phyloP scores from a whole-genome alignment of 768 basidiomycete genomes.

The Amylocystis lapponica region DNA sequence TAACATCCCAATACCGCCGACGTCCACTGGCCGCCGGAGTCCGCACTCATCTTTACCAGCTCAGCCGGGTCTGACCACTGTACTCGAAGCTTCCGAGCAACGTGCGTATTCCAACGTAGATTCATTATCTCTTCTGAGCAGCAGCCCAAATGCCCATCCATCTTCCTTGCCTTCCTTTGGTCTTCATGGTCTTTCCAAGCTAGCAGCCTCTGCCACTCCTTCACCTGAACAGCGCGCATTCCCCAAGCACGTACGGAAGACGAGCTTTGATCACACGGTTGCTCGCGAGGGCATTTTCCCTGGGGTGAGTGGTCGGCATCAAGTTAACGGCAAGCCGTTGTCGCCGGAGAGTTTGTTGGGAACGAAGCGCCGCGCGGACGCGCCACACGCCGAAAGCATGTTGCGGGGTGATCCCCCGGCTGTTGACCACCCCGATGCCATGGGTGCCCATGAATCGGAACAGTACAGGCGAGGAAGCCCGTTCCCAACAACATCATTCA shows the following conservation, averaged over 20 bases:
- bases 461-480: slow-evolving; percentile 30
- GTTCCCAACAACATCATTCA: slow-evolving; percentile 67
- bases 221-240: slow-evolving; percentile 48
- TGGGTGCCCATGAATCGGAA: slow-evolving; percentile 34
- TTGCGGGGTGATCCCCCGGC: slow-evolving; percentile 70
- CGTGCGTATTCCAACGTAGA: slow-evolving; percentile 6
- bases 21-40: slow-evolving; percentile 18
- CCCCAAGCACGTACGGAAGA: slow-evolving; percentile 86
- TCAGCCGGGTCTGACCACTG: slow-evolving; percentile 18
- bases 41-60: slow-evolving; percentile 16
- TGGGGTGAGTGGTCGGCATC: slow-evolving; percentile 64
- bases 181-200: slow-evolving; percentile 48
- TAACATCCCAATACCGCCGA: slow-evolving; percentile 21
- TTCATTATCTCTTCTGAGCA: slow-evolving; percentile 20
- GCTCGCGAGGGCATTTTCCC: slow-evolving; percentile 55
- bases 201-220: slow-evolving; percentile 23
- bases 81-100: slow-evolving; percentile 19
- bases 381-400: slow-evolving; percentile 76
- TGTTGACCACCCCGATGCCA: slow-evolving; percentile 23
- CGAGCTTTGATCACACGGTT: slow-evolving; percentile 92
- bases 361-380: slow-evolving; percentile 75
- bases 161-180: slow-evolving; percentile 73
- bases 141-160: slow-evolving; percentile 39
- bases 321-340: slow-evolving; percentile 73
- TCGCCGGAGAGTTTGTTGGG: slow-evolving; percentile 59